Conservation (phyloP, 202 grass and related monocot species). For the Zizania palustris region DNA sequence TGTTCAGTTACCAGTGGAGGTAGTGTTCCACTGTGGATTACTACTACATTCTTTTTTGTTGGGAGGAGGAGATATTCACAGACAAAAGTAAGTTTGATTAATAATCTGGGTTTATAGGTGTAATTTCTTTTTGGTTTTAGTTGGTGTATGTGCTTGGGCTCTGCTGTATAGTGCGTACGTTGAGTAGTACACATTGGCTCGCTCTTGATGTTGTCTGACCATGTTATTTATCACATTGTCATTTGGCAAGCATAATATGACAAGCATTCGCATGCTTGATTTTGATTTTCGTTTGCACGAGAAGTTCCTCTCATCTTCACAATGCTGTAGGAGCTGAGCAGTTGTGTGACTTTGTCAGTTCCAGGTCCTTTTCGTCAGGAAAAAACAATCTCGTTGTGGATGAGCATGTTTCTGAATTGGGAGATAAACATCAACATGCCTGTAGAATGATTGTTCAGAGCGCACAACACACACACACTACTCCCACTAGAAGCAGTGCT, state of each 20-base stretch:
- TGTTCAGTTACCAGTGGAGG: constrained; percentile 80
- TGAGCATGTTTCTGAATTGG: constrained; percentile 14
- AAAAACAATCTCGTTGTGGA: constrained; percentile 6
- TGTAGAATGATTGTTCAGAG: constrained; percentile 3
- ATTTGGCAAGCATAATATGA: constrained; percentile 18
- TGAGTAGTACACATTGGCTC: constrained; percentile 36
- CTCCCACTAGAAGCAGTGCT: too few species aligned
- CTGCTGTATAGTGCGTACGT: constrained; percentile 51
- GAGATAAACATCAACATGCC: not conserved
- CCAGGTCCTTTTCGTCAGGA: not conserved
- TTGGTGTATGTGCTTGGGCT: constrained; percentile 35
- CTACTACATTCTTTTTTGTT: constrained; percentile 45
- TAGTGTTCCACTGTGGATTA: constrained; percentile 40
- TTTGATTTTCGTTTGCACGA: not conserved
- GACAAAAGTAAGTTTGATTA: constrained; percentile 35
- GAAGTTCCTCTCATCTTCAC: not conserved
- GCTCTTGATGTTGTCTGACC: constrained; percentile 41
- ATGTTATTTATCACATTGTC: constrained; percentile 42
- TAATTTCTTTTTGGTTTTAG: constrained; percentile 39
- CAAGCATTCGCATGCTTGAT: constrained; percentile 44
- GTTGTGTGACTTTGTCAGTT: not conserved
- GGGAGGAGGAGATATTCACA: constrained; percentile 46
- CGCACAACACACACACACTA: not conserved
- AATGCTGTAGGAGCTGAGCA: not conserved
- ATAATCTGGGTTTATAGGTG: constrained; percentile 54